Base-by-base conservation (phyloP, 2,329 filamentous ascomycete genomes). In the Aspergillus costaricaensis region DNA sequence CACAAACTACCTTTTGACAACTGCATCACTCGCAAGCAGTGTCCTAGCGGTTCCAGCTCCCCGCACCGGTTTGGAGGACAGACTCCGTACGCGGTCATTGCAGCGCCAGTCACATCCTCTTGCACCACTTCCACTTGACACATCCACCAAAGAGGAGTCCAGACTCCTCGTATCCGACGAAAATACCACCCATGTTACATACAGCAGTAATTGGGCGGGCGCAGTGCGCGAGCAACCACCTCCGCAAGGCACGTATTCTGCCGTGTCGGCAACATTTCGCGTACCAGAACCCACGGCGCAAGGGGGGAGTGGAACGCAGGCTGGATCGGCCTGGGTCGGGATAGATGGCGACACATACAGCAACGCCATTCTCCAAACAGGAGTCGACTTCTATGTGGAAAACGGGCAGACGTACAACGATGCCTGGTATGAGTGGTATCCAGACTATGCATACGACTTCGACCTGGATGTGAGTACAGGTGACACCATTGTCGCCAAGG, bases 401-500 rank as follows among this genome's bases (percentile, higher is more conserved):
- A 73, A 76, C n/a, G 72, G 69, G 7, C 41, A 70, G 15, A 58
- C 62, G n/a, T 76, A 70, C 6, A 87, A 81, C 67, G 80, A 83
- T 58, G 82, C 84, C 17, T 87, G 85, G 84, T 87, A 85, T 67
- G 85, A 87, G 71, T 87, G 84, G 85, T 85, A 82, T 65, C 84
- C 85, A 1, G 81, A 85, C 67, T 81, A 81, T 65, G 80, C 83
- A 25, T 80, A 83, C 65, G 79, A 83, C 67, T 86, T 86, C 71
- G 57, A 55, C 57, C 75, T 86, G 61, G 57, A 68, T 2, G 72
- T 85, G 54, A 65, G 69, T 17, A 77, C 78, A 1, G 83, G 83
- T 14, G 77, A 85, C 57, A 68, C 70, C 5, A 78, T 85, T 58
- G 63, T 78, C 67, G 59, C 78, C 74, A 62, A 72, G 58, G 62